Percentiles rank a stretch among this genome's conserved stretches.
phyloP scores from a whole-genome alignment of 2,329 filamentous ascomycete species.

The Blastomyces percursus region DNA sequence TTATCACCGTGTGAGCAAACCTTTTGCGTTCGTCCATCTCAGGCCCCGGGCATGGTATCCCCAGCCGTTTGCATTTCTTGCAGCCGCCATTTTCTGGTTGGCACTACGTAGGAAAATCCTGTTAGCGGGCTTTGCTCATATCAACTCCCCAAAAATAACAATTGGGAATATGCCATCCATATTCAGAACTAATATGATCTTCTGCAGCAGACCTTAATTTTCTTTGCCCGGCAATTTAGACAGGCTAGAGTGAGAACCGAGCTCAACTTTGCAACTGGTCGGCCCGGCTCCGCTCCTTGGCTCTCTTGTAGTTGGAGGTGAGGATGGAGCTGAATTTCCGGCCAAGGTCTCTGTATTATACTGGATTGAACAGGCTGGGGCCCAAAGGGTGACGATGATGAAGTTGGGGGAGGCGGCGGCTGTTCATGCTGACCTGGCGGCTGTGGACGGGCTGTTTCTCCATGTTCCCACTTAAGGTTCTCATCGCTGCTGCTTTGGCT shows the following conservation, averaged over 20 bases:
- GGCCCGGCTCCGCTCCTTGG: neutral
- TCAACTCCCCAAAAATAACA: neutral
- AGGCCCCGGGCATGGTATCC: conserved; percentile 8
- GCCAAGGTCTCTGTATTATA: neutral
- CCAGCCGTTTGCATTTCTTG: conserved; percentile 9
- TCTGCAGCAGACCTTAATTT: conserved; percentile 5
- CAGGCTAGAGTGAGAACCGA: conserved; percentile 6
- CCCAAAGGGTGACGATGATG: neutral
- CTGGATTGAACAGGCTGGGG: neutral
- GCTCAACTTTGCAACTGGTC: neutral
- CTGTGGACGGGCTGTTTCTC: neutral
- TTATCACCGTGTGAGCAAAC: neutral
- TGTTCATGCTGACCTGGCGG: neutral
- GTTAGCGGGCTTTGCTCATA: neutral
- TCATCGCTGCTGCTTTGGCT: too few relatives aligned
- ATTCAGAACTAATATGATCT: neutral
- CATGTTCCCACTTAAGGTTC: neutral
- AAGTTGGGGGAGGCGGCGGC: neutral
- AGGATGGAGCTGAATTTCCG: neutral
- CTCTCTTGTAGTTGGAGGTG: neutral
- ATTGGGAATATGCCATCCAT: neutral
- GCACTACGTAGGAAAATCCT: neutral
- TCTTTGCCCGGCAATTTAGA: conserved; percentile 9
- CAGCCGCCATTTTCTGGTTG: conserved; percentile 9
- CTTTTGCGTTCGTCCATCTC: conserved; percentile 10